Percentiles rank a stretch among this genome's conserved stretches.
These are phyloP conservation scores for Xerocomellus intermedius DNA, from an alignment of 768 basidiomycete genomes.

Conservation along the genomic window DNA sequence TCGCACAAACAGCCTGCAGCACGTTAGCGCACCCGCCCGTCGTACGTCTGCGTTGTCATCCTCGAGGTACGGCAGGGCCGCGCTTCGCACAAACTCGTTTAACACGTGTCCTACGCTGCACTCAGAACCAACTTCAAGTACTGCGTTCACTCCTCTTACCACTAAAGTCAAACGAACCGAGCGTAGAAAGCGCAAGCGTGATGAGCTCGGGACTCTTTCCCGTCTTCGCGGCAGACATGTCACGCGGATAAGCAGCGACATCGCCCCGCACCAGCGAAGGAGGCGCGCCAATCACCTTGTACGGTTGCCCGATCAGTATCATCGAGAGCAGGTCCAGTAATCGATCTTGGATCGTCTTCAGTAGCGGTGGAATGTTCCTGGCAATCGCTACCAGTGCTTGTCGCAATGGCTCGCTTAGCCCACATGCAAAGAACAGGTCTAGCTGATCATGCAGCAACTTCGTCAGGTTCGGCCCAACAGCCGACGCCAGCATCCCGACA, in stretches of 20 bases:
- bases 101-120: constrained; percentile 71
- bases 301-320: constrained; percentile 79
- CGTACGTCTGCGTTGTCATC: constrained; percentile 88
- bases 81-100: constrained; percentile 92
- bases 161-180: constrained; percentile 93
- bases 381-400: constrained; percentile 84
- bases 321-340: constrained; percentile 81
- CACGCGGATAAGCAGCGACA: constrained; percentile 45
- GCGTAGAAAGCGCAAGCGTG: constrained; percentile 79
- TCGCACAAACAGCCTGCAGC: constrained; percentile 86
- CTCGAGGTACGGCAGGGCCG: constrained; percentile 91
- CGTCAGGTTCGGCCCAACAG: constrained; percentile 94
- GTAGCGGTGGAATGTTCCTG: constrained; percentile 81
- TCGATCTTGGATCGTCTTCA: constrained; percentile 94
- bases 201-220: constrained; percentile 67
- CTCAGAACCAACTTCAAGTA: constrained; percentile 13
- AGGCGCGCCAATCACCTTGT: constrained; percentile 87
- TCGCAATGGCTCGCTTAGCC: constrained; percentile 84
- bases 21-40: constrained; percentile 86
- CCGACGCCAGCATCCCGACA: constrained; percentile 91
- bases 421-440: constrained; percentile 94
- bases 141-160: constrained; percentile 45
- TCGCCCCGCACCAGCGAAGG: constrained; percentile 56
- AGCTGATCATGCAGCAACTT: constrained; percentile 95
- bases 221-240: constrained; percentile 49